Conservation (phyloP, 257 asterid genomes). For the Rehmannia glutinosa region DNA sequence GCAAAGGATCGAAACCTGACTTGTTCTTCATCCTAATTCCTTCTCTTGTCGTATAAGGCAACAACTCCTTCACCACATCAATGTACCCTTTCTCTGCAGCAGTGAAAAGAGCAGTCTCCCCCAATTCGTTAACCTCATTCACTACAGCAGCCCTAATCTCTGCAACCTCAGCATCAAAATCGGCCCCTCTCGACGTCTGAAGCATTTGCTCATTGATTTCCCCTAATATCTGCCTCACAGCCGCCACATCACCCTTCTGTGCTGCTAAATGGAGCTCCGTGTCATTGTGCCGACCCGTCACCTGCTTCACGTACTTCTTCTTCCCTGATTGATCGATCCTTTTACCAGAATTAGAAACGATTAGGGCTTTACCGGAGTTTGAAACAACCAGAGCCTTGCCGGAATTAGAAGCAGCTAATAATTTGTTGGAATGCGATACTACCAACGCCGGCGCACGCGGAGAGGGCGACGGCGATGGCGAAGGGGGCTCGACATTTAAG, state of each 20-base stretch:
- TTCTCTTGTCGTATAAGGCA: conserved; percentile 32
- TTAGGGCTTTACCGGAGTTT: conserved; percentile 49
- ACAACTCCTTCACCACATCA: conserved; percentile 28
- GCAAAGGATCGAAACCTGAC: conserved; percentile 41
- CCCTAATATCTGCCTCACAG: conserved; percentile 60
- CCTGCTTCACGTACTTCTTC: conserved; percentile 89
- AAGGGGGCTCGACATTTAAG: conserved; percentile 21
- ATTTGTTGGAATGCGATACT: conserved; percentile 56
- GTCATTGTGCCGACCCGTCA: conserved; percentile 83
- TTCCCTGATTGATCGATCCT: conserved; percentile 46
- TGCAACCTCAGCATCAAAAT: conserved; percentile 38
- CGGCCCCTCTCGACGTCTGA: conserved; percentile 30
- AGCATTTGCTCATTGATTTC: conserved; percentile 50
- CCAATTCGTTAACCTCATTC: conserved; percentile 37
- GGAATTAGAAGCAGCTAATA: conserved; percentile 46
- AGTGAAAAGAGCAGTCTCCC: conserved; percentile 42
- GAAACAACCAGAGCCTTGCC: conserved; percentile 60
- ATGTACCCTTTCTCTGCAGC: conserved; percentile 41
- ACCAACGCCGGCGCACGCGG: conserved; percentile 50
- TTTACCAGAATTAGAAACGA: conserved; percentile 46
- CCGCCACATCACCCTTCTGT: conserved; percentile 66
- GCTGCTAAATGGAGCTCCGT: conserved; percentile 91
- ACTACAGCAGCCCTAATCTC: conserved; percentile 45
- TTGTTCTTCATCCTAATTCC: conserved; percentile 36
- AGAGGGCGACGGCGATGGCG: conserved; percentile 17